These are phyloP conservation scores for Pichia sp. DNA, from an alignment of 1,139 yeast genomes.

Conservation along the genomic window DNA sequence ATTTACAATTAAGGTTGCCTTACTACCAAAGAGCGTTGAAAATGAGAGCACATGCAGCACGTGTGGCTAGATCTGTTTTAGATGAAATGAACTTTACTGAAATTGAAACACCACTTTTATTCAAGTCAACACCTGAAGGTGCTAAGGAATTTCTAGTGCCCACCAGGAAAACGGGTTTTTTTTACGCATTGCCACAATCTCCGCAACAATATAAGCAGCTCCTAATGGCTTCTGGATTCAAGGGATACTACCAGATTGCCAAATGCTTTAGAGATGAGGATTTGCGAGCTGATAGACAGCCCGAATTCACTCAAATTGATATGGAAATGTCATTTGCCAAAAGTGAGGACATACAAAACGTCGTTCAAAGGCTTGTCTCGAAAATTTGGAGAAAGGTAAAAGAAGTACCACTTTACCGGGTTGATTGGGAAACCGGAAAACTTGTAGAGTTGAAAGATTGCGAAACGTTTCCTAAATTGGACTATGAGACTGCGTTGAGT, in stretches of 20 bases:
- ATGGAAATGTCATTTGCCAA: conserved; percentile 85
- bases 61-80: conserved; percentile 49
- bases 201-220: conserved; percentile 97
- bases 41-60: conserved; percentile 58
- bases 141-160: conserved; percentile 96
- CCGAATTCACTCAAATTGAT: conserved; percentile 95
- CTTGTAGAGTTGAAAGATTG: conserved; percentile 27
- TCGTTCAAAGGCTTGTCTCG: conserved; percentile 56
- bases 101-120: conserved; percentile 86
- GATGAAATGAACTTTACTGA: conserved; percentile 57
- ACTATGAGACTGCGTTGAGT: conserved; percentile 65
- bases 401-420: conserved; percentile 37
- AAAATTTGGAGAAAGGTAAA: conserved; percentile 54
- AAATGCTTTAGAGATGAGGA: conserved; percentile 95
- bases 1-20: conserved; percentile 68
- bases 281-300: conserved; percentile 90
- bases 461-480: conserved; percentile 42
- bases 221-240: conserved; percentile 89
- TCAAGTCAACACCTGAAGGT: conserved; percentile 97
- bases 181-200: conserved; percentile 92
- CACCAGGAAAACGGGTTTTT: conserved; percentile 56
- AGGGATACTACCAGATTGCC: conserved; percentile 84
- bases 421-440: conserved; percentile 25
- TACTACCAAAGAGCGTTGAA: conserved; percentile 56
- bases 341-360: conserved; percentile 60